Base-by-base conservation (phyloP, 2,329 filamentous ascomycete species). In the Thermoascus crustaceus region DNA sequence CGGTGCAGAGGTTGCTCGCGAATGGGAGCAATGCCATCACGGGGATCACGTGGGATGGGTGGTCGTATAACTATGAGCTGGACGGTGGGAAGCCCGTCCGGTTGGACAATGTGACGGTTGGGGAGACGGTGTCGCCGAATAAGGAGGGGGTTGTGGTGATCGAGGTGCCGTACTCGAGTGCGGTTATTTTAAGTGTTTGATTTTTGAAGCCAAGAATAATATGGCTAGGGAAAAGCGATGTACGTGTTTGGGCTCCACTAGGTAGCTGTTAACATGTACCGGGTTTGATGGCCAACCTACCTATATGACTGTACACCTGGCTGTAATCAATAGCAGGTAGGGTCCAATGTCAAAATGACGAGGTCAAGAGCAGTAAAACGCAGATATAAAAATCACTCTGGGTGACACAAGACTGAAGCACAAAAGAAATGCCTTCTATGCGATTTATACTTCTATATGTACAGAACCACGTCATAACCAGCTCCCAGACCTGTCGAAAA, bases 11-110 rank as follows among this genome's bases (percentile, higher is more conserved):
- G 17, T 53, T 81, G 20, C 50, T 63, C 32, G 76, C 78, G 2
- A 79, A 78, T 52, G 77, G 78, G 0, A 79, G 73, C 42, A 75
- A 81, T 56, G 76, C 77, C 6, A 69, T 78, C 14, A 71, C 71
- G 1, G 76, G 76, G 0, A 70, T 80, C 27, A 72, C 73, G 0
- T 80, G 70, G 60, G 73, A 80, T 52, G 76, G 75, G 1, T 67
- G 61, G 49, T 80, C 72, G 42, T 82, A 76, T 44, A 75, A 80
- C 46, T 71, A 69, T 39, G 76, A 80, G 53, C 55, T 80, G 32
- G 64, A 71, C 7, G 45, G 61, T 3, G 77, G 76, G 0, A 58
- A 52, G 50, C 73, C 76, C 2, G 72, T 76, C 21, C 51, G 65
- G 37, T 44, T 79, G 53, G 38, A 41, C 1, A 80, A 81, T 48